These are phyloP conservation scores for Sambucus nigra DNA, from an alignment of 129 eudicot species.

Conservation along the genomic window DNA sequence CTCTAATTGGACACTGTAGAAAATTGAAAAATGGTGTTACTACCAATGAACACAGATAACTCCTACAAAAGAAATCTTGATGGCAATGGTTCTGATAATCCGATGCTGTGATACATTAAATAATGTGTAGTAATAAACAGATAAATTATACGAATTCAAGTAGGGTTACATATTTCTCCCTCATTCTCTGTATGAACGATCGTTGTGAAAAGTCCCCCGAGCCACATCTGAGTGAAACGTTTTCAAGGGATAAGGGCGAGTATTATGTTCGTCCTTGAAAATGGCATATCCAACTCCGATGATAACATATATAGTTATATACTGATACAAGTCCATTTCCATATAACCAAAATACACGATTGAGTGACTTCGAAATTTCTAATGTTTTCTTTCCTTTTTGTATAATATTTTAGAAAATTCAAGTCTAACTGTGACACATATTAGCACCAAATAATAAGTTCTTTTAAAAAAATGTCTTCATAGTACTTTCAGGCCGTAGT, in stretches of 20 bases:
- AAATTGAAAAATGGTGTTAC: not conserved
- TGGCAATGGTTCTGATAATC: not conserved
- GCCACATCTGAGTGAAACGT: slow-evolving; percentile 69
- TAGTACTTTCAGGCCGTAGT: too few relatives aligned
- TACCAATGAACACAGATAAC: not conserved
- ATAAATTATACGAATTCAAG: slow-evolving; percentile 35
- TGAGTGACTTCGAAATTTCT: not conserved
- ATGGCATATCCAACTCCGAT: slow-evolving; percentile 62
- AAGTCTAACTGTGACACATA: too few relatives aligned
- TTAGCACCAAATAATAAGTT: too few relatives aligned
- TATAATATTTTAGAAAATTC: too few relatives aligned
- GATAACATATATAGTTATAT: too few relatives aligned
- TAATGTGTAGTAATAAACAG: not conserved
- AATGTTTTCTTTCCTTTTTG: too few relatives aligned
- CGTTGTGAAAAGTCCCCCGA: slow-evolving; percentile 83
- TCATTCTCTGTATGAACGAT: slow-evolving; percentile 76
- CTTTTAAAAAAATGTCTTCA: too few relatives aligned
- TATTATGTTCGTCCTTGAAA: slow-evolving; percentile 69
- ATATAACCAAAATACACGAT: too few relatives aligned
- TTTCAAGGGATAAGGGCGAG: slow-evolving; percentile 63
- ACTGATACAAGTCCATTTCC: not conserved
- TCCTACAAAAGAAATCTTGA: not conserved
- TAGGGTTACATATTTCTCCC: slow-evolving; percentile 71
- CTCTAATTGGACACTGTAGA: slow-evolving; percentile 52
- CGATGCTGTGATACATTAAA: not conserved